Percentiles rank a stretch among this genome's conserved stretches.
phyloP scores from a whole-genome alignment of 2,329 filamentous ascomycete genomes.

The Leptographium radiaticola region DNA sequence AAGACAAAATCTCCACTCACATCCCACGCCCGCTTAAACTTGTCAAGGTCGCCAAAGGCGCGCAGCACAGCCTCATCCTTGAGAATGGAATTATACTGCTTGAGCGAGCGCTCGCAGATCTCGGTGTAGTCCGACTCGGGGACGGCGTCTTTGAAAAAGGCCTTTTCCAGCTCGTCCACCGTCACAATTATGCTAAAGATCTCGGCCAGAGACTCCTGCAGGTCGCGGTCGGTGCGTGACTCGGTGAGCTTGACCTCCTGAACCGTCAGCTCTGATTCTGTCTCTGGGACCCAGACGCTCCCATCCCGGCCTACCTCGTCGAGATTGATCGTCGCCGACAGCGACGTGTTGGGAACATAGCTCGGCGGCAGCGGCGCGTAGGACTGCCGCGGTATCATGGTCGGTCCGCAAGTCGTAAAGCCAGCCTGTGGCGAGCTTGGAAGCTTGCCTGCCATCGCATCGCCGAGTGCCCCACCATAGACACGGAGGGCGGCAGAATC shows the following conservation, averaged over 20 bases:
- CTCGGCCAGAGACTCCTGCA: slow-evolving; percentile 92
- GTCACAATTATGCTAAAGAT: slow-evolving; percentile 97
- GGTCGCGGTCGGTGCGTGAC: slow-evolving; percentile 75
- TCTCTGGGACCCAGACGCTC: no score
- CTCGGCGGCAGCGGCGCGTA: slow-evolving; percentile 86
- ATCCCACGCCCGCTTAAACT: slow-evolving; percentile 86
- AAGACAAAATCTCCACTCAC: slow-evolving; percentile 34
- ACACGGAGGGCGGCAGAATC: slow-evolving; percentile 1
- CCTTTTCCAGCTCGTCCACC: slow-evolving; percentile 88
- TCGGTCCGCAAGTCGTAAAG: slow-evolving; percentile 15
- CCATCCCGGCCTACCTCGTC: slow-evolving; percentile 52
- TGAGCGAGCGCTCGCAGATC: slow-evolving; percentile 82
- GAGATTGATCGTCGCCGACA: slow-evolving; percentile 83
- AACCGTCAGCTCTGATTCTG: background rate
- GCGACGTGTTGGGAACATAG: slow-evolving; percentile 73
- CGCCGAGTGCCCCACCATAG: background rate
- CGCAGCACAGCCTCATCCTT: slow-evolving; percentile 82
- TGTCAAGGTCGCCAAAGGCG: slow-evolving; percentile 77
- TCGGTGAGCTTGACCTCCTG: slow-evolving; percentile 89
- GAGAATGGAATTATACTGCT: slow-evolving; percentile 93
- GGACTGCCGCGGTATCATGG: slow-evolving; percentile 48
- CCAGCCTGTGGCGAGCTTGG: background rate
- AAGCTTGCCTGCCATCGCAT: background rate
- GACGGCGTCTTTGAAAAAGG: slow-evolving; percentile 90
- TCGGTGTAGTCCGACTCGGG: slow-evolving; percentile 89